phyloP scores from a whole-genome alignment of 441 rosid species.

The Populus trichocarpa region DNA sequence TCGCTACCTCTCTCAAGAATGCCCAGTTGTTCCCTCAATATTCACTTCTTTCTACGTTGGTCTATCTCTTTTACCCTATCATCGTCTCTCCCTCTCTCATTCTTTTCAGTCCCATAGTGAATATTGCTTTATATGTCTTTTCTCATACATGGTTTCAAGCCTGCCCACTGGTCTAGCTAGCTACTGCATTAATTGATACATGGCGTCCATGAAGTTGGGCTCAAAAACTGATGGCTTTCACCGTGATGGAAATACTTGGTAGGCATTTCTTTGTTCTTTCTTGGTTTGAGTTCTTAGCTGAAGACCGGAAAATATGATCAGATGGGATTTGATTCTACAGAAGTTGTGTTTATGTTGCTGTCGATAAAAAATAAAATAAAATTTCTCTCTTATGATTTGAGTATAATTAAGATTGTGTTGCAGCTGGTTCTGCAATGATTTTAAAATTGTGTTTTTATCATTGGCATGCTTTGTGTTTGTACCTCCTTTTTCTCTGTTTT shows the following conservation, averaged over 20 bases:
- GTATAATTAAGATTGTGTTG: background rate
- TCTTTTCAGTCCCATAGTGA: background rate
- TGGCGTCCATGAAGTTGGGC: conserved; percentile 90
- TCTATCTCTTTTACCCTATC: background rate
- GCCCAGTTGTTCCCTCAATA: background rate
- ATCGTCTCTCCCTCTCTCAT: conserved; percentile 14
- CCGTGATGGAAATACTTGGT: conserved; percentile 76
- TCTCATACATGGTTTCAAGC: background rate
- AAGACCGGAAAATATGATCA: background rate
- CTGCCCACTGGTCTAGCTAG: background rate
- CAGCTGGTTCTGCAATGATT: background rate
- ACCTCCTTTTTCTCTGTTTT: background rate
- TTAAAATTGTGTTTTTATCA: background rate
- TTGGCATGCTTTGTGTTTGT: background rate
- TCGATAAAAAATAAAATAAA: background rate
- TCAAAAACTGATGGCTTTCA: conserved; percentile 86
- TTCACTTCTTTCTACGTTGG: background rate
- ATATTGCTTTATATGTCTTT: background rate
- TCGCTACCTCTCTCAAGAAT: conserved; percentile 28
- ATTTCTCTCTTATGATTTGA: background rate
- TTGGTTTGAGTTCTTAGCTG: background rate
- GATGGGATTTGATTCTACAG: background rate
- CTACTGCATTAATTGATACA: conserved; percentile 14
- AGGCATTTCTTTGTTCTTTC: background rate
- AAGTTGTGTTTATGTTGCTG: background rate